These are phyloP conservation scores for Penicillium sp. DNA, from an alignment of 2,329 filamentous ascomycete genomes.

Conservation along the genomic window DNA sequence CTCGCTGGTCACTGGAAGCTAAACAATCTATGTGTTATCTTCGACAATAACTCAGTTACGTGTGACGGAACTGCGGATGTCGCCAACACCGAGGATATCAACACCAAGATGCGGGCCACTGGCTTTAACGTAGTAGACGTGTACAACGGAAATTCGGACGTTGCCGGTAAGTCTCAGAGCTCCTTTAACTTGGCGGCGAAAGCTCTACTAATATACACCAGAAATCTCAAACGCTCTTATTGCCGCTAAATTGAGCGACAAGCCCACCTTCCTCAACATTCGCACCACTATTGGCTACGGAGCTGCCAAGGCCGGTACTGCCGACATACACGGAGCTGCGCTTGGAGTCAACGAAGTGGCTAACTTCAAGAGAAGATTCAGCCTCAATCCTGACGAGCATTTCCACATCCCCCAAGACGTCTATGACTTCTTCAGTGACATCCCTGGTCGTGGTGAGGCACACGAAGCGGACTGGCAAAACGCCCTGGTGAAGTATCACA, in stretches of 20 bases:
- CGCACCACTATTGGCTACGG: slow-evolving; percentile 58
- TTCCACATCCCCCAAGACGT: slow-evolving; percentile 51
- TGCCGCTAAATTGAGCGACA: slow-evolving; percentile 44
- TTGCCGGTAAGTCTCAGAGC: slow-evolving; percentile 36
- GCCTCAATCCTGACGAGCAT: slow-evolving; percentile 51
- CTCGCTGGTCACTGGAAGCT: slow-evolving; percentile 56
- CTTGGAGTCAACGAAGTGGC: slow-evolving; percentile 56
- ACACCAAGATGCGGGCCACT: slow-evolving; percentile 58
- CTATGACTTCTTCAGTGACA: slow-evolving; percentile 54
- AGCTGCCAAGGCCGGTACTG: slow-evolving; percentile 45
- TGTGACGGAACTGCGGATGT: slow-evolving; percentile 57
- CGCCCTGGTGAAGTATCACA: slow-evolving; percentile 46
- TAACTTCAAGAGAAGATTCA: slow-evolving; percentile 54
- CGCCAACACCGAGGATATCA: slow-evolving; percentile 56
- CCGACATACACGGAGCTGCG: slow-evolving; percentile 59
- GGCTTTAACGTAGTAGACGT: slow-evolving; percentile 59
- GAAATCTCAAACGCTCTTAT: slow-evolving; percentile 35
- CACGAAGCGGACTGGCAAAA: slow-evolving; percentile 53
- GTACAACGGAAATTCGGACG: slow-evolving; percentile 53
- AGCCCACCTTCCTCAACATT: slow-evolving; percentile 60
- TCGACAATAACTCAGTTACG: slow-evolving; percentile 60
- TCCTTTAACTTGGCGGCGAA: not conserved
- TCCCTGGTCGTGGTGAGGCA: slow-evolving; percentile 48
- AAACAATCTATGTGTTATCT: slow-evolving; percentile 57
- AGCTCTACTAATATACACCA: slow-evolving; percentile 4